Evolutionary conservation across 148 eudicot species (phyloP), one percentile per base, ranked within the genome.

Genomic region (Chenopodium berlandieri): DNA sequence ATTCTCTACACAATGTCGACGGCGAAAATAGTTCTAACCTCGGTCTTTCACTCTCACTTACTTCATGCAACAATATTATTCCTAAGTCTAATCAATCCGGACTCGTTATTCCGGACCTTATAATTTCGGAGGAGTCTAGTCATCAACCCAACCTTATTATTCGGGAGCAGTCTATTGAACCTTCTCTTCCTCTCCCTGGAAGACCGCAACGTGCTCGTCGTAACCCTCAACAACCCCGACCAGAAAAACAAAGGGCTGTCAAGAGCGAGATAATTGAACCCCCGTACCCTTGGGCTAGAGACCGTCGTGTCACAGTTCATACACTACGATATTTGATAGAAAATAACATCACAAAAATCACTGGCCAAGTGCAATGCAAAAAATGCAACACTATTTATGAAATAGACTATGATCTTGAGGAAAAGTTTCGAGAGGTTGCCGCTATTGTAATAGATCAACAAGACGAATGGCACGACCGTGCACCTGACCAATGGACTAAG

Each of bases 211-310:
- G 48, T 11, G 67, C 66, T 20, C 47, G 76, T 27, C 62, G 48
- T 19, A 48, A 11, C 54, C 46, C 76, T 22, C 23, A 58, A 48
- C 66, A 30, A 37, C 2, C 46, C 12, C 50, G 44, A 47, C 19
- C 77, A 1, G 62, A 64, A 65, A 50, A 65, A 3, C 32, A 50
- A 5, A 23, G 58, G 2, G 48, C 22, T 2, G 1, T 9, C n/a
- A 80, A 80, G 60, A 80, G 74, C 0, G 4, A 62, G 9, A 19
- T 62, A 0, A 32, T 92, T 14, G 76, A 88, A 1, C 77, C 85
- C 0, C 91, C 94, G 1, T 91, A 66, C 58, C 87, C 83, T 27
- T 94, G 98, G 98, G 91, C 98, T 1, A 90, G 91, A 0, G 74
- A 73, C 34, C 78, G 22, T 0, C 90, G 94, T 4, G 94, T 92